Evolutionary conservation across 164 flowering plant species (phyloP), one percentile per base, ranked within the genome.

Genomic region (grape (Vitis vinifera)): DNA sequence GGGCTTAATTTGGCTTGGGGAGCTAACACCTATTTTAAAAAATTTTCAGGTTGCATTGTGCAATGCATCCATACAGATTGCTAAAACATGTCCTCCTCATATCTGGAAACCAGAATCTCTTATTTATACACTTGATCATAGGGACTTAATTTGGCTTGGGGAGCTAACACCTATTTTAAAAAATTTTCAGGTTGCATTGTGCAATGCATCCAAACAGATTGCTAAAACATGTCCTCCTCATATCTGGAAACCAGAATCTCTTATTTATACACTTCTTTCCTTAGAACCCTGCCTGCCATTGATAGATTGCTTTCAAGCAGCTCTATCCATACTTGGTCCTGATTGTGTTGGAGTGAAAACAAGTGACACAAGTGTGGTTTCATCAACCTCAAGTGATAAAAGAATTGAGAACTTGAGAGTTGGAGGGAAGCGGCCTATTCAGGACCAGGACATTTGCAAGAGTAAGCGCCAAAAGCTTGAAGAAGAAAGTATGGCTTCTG

Each of bases 161-260:
- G 56, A 44, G 62, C 13, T 57, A 31, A 31, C 44, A 31, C 44
- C 44, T 78, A 30, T 49, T 68, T 53, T 49, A 3, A 27, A 16
- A 6, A 14, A 13, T 60, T 77, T 72, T 67, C 91, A 96, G 99
- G 87, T 79, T 75, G 93, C 97, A 17, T 63, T 96, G 66, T 88
- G 94, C 77, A 81, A 65, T 80, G 91, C 92, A 14, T 96, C 89
- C 71, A 66, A 71, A 37, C 74, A 93, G 75, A 86, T 93, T 75
- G 89, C 85, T 63, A 86, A 79, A 74, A 78, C 67, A n/a, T 96
- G 98, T 71, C 94, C 97, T 10, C 86, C 84, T 57, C 81, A 82
- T 75, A 76, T 90, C 67, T 93, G 98, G 98, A 90, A 68, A 79
- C 98, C 97, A 51, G 91, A 85, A 73, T 73, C 69, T 69, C 94